phyloP scores from a whole-genome alignment of 1,284 basidiomycete species.

The Moesziomyces antarcticus region DNA sequence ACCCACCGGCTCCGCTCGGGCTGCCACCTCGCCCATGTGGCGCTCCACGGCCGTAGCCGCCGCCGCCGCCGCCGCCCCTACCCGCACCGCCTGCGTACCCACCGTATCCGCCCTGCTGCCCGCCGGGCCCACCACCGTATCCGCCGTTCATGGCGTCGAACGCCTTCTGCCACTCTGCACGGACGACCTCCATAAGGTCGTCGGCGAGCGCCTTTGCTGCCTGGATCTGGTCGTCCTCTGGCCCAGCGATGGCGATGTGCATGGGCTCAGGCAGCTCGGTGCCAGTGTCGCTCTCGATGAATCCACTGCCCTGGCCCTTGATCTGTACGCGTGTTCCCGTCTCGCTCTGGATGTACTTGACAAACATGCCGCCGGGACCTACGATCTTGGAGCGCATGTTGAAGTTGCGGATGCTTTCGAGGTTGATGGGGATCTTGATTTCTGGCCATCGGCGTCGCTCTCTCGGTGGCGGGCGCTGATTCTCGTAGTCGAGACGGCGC shows the following conservation, averaged over 20 bases:
- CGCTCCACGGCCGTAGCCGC: slow-evolving; percentile 11
- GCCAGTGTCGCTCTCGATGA: slow-evolving; percentile 92
- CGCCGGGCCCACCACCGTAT: slow-evolving; percentile 7
- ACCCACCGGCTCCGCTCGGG: slow-evolving; percentile 17
- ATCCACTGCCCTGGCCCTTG: slow-evolving; percentile 93
- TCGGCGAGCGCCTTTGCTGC: slow-evolving; percentile 58
- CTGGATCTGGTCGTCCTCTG: slow-evolving; percentile 56
- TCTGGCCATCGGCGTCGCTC: slow-evolving; percentile 59
- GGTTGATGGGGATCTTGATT: slow-evolving; percentile 74
- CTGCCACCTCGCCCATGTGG: slow-evolving; percentile 20
- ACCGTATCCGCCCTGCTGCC: slow-evolving; percentile 10
- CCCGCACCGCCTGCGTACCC: slow-evolving; percentile 13
- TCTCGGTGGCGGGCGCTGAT: slow-evolving; percentile 44
- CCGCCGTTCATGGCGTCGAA: slow-evolving; percentile 31
- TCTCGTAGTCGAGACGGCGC: slow-evolving; percentile 49
- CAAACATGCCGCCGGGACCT: slow-evolving; percentile 88
- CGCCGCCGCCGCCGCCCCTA: slow-evolving; percentile 9
- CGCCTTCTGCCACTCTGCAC: slow-evolving; percentile 61
- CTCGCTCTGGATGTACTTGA: slow-evolving; percentile 97
- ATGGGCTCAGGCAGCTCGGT: slow-evolving; percentile 89
- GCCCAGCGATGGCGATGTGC: slow-evolving; percentile 71
- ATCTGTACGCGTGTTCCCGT: slow-evolving; percentile 98
- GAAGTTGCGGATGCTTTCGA: slow-evolving; percentile 93
- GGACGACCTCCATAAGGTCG: slow-evolving; percentile 64
- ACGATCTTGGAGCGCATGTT: slow-evolving; percentile 98